A percentile compares a stretch with the other conserved stretches of the same genome.
Conservation (phyloP, 2,329 filamentous ascomycete species). For the Diaporthe citriasiana region DNA sequence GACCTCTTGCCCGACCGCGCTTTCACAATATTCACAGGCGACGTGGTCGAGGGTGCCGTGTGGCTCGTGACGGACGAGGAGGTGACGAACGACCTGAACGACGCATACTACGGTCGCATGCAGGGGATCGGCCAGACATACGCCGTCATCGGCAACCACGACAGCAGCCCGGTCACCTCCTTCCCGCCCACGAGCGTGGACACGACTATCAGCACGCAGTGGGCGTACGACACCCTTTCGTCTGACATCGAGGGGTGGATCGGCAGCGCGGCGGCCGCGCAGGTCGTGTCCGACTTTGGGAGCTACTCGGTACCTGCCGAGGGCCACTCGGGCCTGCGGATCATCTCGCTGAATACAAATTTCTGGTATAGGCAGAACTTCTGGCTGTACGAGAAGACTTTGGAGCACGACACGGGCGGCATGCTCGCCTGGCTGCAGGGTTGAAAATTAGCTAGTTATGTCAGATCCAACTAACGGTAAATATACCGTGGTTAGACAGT, state of each 20-base stretch:
- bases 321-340: conserved; percentile 59
- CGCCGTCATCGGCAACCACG: conserved; percentile 70
- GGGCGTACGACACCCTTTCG: conserved; percentile 66
- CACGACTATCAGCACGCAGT: conserved; percentile 56
- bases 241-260: conserved; percentile 64
- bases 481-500: too few species aligned
- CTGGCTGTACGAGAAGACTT: conserved; percentile 65
- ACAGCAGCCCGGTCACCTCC: conserved; percentile 66
- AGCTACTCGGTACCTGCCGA: conserved; percentile 63
- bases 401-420: conserved; percentile 64
- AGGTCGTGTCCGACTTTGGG: conserved; percentile 57
- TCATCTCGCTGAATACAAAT: conserved; percentile 73
- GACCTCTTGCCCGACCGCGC: conserved; percentile 60
- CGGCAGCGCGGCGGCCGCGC: conserved; percentile 51
- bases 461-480: too few species aligned
- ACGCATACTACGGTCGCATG: conserved; percentile 66
- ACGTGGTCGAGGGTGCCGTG: conserved; percentile 67
- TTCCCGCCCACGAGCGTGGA: conserved; percentile 58
- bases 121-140: conserved; percentile 56
- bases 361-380: conserved; percentile 72
- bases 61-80: conserved; percentile 58
- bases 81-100: conserved; percentile 53
- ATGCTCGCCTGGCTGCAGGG: conserved; percentile 70
- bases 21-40: conserved; percentile 72
- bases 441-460: too few species aligned